Base-by-base conservation (phyloP, 805 yeast genomes). In the Lipomyces lipofer region DNA sequence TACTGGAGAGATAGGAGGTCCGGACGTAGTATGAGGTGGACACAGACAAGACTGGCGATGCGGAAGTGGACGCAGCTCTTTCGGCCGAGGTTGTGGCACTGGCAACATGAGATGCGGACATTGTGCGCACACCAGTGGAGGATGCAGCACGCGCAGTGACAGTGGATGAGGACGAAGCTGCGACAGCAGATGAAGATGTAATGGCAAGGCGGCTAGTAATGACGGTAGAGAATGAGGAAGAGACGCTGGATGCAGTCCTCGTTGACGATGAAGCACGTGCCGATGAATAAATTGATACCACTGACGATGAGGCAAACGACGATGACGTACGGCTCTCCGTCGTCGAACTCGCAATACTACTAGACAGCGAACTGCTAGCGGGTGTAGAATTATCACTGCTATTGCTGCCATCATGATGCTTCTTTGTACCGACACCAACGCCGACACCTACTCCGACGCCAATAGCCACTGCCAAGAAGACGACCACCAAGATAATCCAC, bases 401-500 rank as follows among this genome's bases (percentile, higher is more conserved):
- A 12, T 30, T 47, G 46, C 27, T 42, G 38, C 21, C 39, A 17
- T 25, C 35, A 17, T 53, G 15, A 17, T 44, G 24, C 9, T 53
- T 29, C 47, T 39, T 49, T 10, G 52, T 52, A 6, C 53, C 52
- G 15, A 56, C 60, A 12, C 60, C 60, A 15, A 56, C 60, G n/a
- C 60, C 60, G 10, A 56, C 60, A 17, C 60, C 60, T 28, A 56
- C 60, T 28, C 58, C 60, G 15, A 56, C 60, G 15, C 60, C 60
- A 40, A 56, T 56, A 4, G 60, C 60, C 21, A 56, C 36, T 4
- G 51, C 58, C 15, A 56, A 33, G 19, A 53, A 43, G n/a, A 56
- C 24, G 8, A 44, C 46, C 8, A 50, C 3, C 4, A 36, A 39
- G 4, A 45, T 38, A n/a, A 51, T 43, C 50, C 52, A 52, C 15